These are phyloP conservation scores for Xanthoceras sorbifolium DNA, from an alignment of 345 rosid species.

Conservation along the genomic window DNA sequence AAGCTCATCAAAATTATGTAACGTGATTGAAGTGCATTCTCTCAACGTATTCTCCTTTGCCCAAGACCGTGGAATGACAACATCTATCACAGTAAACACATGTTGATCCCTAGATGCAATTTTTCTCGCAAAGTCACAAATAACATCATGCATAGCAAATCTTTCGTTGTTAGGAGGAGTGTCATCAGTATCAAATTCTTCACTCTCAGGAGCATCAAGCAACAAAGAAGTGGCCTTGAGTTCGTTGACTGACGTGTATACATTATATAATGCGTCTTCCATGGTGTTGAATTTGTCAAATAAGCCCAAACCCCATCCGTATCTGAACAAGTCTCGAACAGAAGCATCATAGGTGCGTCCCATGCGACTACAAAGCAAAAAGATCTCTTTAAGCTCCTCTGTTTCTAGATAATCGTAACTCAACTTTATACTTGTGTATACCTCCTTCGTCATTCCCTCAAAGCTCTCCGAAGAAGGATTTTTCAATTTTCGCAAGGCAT, in stretches of 20 bases:
- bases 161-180: not conserved
- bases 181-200: not conserved
- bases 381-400: slow-evolving; percentile 25
- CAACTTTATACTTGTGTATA: slow-evolving; percentile 11
- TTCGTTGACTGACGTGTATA: slow-evolving; percentile 13
- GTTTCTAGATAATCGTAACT: slow-evolving; percentile 26
- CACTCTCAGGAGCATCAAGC: not conserved
- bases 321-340: slow-evolving; percentile 23
- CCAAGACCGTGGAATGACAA: not conserved
- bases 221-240: slow-evolving; percentile 31
- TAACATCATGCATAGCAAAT: slow-evolving; percentile 22
- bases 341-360: not conserved
- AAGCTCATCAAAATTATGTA: not conserved
- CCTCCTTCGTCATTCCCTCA: not conserved
- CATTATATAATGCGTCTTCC: slow-evolving; percentile 13
- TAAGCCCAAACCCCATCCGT: slow-evolving; percentile 28
- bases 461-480: not conserved
- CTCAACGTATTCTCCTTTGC: not conserved
- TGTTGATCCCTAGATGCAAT: slow-evolving; percentile 7
- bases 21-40: not conserved
- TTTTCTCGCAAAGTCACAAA: slow-evolving; percentile 23
- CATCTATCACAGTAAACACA: not conserved
- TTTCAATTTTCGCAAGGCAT: slow-evolving; percentile 11
- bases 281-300: not conserved
- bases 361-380: slow-evolving; percentile 27